Percentiles rank a stretch among this genome's conserved stretches.
Conservation (phyloP, 345 rosid species). For the Euclidium syriacum region DNA sequence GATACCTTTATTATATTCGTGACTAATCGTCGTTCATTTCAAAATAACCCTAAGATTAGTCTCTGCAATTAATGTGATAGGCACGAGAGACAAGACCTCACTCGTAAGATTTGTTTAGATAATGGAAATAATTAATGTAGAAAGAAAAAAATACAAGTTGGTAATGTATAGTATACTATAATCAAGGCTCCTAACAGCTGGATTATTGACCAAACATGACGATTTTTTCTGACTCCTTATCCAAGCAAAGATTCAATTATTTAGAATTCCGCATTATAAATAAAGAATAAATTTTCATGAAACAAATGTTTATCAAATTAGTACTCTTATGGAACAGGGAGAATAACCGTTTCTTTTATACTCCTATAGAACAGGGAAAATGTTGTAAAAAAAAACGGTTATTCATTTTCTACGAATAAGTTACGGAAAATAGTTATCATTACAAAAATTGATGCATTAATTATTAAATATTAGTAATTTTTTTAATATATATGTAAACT, state of each 20-base stretch:
- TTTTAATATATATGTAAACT: no score
- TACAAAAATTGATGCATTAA: no score
- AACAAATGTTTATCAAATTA: no score
- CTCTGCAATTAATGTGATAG: slow-evolving; percentile 1
- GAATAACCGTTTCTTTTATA: no score
- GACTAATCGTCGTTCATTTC: background rate
- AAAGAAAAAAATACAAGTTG: background rate
- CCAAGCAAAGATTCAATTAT: background rate
- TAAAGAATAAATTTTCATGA: no score
- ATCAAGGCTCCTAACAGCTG: slow-evolving; percentile 15
- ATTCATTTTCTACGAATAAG: no score
- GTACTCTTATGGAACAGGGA: no score
- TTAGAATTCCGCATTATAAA: no score
- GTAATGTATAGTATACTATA: background rate
- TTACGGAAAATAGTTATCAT: no score
- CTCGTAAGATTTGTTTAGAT: background rate
- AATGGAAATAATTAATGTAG: background rate
- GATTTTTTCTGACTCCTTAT: background rate
- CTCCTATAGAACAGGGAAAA: no score
- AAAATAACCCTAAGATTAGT: background rate
- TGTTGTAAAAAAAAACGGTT: no score
- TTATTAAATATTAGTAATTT: no score
- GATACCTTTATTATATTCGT: background rate
- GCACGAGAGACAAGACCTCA: background rate
- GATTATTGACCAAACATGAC: background rate